Evolutionary conservation across 1,284 basidiomycete genomes (phyloP).

Genomic region (Ceratobasidium sp.): DNA sequence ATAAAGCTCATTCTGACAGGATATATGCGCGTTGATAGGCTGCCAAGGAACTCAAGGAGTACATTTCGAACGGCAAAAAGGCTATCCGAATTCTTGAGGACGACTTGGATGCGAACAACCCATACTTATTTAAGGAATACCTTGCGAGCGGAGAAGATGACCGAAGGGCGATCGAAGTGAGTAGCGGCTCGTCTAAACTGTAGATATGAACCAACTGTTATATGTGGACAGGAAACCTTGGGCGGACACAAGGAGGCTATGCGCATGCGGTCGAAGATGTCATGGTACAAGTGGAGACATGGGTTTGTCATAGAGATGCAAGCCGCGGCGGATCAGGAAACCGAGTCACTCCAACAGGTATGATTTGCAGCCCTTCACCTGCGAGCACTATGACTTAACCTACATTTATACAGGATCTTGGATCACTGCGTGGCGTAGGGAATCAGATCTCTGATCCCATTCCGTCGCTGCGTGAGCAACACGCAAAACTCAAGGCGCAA

Average conservation of each 20-base stretch:
- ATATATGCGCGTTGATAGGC: constrained; percentile 31
- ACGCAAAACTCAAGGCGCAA: constrained; percentile 57
- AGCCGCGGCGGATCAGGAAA: constrained; percentile 25
- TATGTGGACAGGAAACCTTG: constrained; percentile 15
- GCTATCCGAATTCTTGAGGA: constrained; percentile 52
- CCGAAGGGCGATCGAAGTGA: constrained; percentile 56
- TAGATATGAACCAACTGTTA: neutral
- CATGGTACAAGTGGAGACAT: constrained; percentile 41
- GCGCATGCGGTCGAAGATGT: constrained; percentile 47
- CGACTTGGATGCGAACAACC: constrained; percentile 55
- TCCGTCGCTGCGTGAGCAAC: constrained; percentile 57
- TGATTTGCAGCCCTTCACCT: constrained; percentile 12
- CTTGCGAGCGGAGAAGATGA: constrained; percentile 58
- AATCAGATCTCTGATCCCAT: constrained; percentile 51
- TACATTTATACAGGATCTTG: constrained; percentile 49
- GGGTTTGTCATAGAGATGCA: constrained; percentile 38
- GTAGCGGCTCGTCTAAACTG: constrained; percentile 13
- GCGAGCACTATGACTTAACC: constrained; percentile 12
- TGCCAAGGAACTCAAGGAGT: constrained; percentile 43
- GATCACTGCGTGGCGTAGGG: constrained; percentile 48
- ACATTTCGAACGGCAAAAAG: constrained; percentile 46
- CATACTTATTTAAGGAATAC: constrained; percentile 58
- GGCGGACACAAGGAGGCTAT: constrained; percentile 38
- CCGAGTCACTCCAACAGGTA: constrained; percentile 15
- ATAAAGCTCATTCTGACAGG: neutral